Conservation (phyloP, 129 eudicot species). For the Tagetes patula region DNA sequence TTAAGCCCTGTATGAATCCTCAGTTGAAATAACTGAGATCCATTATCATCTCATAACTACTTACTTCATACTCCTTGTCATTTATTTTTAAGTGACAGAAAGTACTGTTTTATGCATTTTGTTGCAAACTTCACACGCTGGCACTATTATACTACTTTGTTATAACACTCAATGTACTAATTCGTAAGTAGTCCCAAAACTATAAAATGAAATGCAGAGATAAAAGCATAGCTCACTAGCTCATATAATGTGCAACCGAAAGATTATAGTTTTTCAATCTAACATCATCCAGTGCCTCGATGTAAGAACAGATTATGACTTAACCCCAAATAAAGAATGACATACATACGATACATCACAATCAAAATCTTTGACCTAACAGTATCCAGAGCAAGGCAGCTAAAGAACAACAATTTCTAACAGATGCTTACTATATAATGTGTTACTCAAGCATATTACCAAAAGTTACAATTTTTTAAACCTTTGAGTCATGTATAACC, state of each 20-base stretch:
- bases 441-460: neutral
- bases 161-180: neutral
- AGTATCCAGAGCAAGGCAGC: neutral
- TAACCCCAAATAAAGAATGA: slow-evolving; percentile 4
- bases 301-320: neutral
- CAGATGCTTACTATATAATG: neutral
- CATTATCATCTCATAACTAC: neutral
- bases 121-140: slow-evolving; percentile 8
- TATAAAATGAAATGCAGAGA: neutral
- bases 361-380: neutral
- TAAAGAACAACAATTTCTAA: slow-evolving; percentile 1
- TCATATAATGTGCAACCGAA: neutral
- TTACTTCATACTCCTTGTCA: neutral
- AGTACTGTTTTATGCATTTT: slow-evolving; percentile 2
- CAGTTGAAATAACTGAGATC: neutral
- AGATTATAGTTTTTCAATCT: neutral
- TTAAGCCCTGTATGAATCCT: slow-evolving; percentile 4
- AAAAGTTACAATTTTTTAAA: neutral
- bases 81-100: neutral
- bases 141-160: slow-evolving; percentile 12
- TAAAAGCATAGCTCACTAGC: too few species aligned
- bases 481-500: neutral
- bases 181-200: neutral
- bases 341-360: neutral
- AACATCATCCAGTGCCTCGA: neutral